These are phyloP conservation scores for Geotrichum phurueaensis DNA, from an alignment of 1,139 yeast species.

Conservation along the genomic window DNA sequence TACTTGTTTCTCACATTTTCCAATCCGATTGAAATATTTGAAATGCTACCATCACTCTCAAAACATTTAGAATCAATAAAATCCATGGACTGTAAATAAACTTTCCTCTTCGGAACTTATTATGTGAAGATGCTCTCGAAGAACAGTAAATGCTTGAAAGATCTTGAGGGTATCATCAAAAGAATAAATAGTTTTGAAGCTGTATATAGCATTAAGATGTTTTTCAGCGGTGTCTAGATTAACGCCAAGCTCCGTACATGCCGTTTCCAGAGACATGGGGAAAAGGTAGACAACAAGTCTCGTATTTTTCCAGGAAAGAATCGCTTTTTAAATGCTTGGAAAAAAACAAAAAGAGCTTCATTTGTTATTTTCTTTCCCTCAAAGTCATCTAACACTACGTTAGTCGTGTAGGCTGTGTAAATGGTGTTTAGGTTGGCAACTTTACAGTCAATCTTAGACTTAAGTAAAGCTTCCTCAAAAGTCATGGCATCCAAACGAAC, in stretches of 20 bases:
- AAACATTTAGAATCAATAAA: not conserved
- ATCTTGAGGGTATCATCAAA: not conserved
- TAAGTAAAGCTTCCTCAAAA: not conserved
- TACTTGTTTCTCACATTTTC: conserved; percentile 95
- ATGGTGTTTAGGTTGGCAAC: not conserved
- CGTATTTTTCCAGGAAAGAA: not conserved
- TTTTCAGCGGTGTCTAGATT: not conserved
- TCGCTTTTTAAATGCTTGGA: not conserved
- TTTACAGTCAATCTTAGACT: not conserved
- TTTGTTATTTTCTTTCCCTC: not conserved
- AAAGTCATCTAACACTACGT: not conserved
- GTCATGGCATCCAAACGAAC: not conserved
- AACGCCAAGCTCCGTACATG: not conserved
- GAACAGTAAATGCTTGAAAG: not conserved
- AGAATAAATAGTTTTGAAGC: too few relatives aligned
- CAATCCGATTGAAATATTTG: conserved; percentile 46
- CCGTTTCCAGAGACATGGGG: not conserved
- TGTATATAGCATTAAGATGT: not conserved
- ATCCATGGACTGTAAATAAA: not conserved
- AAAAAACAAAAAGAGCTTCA: too few relatives aligned
- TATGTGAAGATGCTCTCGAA: not conserved
- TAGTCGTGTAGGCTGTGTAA: not conserved
- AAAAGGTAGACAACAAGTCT: not conserved
- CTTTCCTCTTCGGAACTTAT: not conserved
- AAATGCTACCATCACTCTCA: not conserved